A percentile compares a stretch with the other conserved stretches of the same genome.
Evolutionary conservation across 2,329 filamentous ascomycete species (phyloP).

Genomic region (Mycogone perniciosa): DNA sequence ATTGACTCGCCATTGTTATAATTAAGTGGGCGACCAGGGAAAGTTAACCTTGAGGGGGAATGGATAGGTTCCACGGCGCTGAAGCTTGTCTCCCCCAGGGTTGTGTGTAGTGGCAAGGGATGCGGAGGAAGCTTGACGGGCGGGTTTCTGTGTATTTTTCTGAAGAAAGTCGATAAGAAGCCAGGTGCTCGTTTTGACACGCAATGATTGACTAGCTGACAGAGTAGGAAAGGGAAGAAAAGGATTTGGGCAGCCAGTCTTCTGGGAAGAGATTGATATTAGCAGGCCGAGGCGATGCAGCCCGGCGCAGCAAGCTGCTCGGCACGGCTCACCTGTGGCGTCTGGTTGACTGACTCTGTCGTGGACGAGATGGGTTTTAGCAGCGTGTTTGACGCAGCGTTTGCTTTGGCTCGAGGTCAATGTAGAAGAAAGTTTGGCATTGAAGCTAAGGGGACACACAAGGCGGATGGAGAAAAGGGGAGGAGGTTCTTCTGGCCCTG

Average conservation of each 20-base stretch:
- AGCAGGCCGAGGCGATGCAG: too few relatives aligned
- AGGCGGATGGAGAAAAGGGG: neutral
- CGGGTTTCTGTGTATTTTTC: neutral
- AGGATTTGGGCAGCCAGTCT: too few relatives aligned
- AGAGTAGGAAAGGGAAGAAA: too few relatives aligned
- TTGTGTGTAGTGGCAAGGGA: neutral
- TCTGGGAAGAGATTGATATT: too few relatives aligned
- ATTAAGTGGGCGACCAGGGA: conserved; percentile 14
- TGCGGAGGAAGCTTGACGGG: neutral
- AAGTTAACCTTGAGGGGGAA: conserved; percentile 13
- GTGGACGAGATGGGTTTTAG: too few relatives aligned
- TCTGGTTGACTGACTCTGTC: too few relatives aligned
- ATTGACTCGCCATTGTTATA: conserved; percentile 21
- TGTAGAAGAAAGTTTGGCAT: neutral
- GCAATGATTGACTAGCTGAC: too few relatives aligned
- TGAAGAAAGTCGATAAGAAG: neutral
- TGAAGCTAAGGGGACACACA: neutral
- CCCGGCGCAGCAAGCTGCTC: too few relatives aligned
- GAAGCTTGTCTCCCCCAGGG: neutral
- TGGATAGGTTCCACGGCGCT: neutral
- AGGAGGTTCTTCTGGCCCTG: neutral
- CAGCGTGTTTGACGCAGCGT: neutral
- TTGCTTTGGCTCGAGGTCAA: neutral
- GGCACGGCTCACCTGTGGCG: too few relatives aligned
- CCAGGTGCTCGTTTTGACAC: too few relatives aligned